Evolutionary conservation across 2,329 filamentous ascomycete genomes (phyloP).

Genomic region (Claviceps cyperi): DNA sequence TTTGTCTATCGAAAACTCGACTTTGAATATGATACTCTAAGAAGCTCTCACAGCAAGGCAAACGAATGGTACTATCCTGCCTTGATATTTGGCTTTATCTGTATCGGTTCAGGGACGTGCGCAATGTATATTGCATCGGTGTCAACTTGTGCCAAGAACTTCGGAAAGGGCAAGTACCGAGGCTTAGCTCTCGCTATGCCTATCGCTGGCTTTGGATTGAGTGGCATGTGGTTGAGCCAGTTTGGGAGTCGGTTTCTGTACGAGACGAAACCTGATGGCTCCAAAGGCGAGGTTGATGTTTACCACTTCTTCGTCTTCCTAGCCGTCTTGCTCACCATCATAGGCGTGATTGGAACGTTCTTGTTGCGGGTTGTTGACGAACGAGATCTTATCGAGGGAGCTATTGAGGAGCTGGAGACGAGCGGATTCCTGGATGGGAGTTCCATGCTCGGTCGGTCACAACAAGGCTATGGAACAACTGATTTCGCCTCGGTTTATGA

Average conservation of each 20-base stretch:
- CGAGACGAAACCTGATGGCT: conserved; percentile 50
- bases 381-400: conserved; percentile 75
- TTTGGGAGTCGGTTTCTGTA: conserved; percentile 65
- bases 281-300: conserved; percentile 52
- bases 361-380: conserved; percentile 69
- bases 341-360: conserved; percentile 62
- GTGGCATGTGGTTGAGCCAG: conserved; percentile 93
- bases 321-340: conserved; percentile 49
- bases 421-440: conserved; percentile 70
- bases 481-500: conserved; percentile 30
- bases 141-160: conserved; percentile 97
- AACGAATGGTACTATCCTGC: conserved; percentile 55
- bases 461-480: conserved; percentile 48
- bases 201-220: conserved; percentile 84
- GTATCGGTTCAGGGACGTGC: conserved; percentile 70
- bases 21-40: conserved; percentile 28
- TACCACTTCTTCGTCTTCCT: conserved; percentile 84
- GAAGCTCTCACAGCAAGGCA: conserved; percentile 24
- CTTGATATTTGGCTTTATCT: conserved; percentile 77
- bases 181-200: conserved; percentile 80
- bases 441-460: conserved; percentile 48
- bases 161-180: conserved; percentile 74
- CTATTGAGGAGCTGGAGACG: conserved; percentile 78
- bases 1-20: conserved; percentile 48
- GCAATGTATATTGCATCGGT: conserved; percentile 82